Conservation (phyloP, 305 asterid genomes). For the Solanum aculeatissimum region DNA sequence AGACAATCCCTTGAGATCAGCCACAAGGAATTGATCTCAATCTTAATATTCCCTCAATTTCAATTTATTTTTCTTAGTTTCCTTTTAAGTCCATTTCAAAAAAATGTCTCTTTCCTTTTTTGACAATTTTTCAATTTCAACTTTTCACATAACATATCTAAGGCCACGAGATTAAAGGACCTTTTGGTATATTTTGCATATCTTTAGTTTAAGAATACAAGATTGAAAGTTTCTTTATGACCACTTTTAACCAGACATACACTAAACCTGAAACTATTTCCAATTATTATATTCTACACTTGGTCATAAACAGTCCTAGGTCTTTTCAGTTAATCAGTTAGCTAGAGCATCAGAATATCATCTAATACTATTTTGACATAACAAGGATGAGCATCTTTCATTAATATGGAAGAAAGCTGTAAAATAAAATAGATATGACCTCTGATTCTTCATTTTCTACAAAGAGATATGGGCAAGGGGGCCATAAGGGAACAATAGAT, state of each 20-base stretch:
- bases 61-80: not conserved
- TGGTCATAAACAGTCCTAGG: not conserved
- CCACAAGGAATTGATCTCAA: not conserved
- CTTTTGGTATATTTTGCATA: not conserved
- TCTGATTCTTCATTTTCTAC: not conserved
- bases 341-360: not conserved
- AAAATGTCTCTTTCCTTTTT: not conserved
- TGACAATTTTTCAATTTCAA: not conserved
- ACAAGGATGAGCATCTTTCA: not conserved
- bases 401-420: not conserved
- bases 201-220: not conserved
- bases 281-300: not conserved
- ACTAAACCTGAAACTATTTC: not conserved
- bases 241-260: not conserved
- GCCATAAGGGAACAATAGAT: not conserved
- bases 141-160: not conserved
- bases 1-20: slow-evolving; percentile 2
- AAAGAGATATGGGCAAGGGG: not conserved
- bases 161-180: not conserved
- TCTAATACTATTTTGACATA: not conserved
- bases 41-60: not conserved
- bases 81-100: not conserved
- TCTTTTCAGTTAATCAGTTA: not conserved
- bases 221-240: not conserved
- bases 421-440: not conserved